phyloP scores from a whole-genome alignment of 257 asterid species.

The Rubia yunnanensis region DNA sequence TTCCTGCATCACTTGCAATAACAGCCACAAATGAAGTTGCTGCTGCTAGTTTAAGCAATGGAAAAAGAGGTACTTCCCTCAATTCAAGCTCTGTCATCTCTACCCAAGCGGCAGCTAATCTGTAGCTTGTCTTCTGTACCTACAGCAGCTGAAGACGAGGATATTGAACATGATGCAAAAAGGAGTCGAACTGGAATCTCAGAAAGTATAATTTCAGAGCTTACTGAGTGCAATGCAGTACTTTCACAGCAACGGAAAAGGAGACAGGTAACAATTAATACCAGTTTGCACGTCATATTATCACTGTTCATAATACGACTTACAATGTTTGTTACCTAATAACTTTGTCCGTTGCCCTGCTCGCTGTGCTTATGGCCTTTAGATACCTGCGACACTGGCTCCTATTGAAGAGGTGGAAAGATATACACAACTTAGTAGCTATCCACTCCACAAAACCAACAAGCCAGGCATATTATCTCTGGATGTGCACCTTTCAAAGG shows the following conservation, averaged over 20 bases:
- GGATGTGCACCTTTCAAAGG: constrained; percentile 78
- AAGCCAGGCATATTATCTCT: constrained; percentile 89
- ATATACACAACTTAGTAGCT: constrained; percentile 78
- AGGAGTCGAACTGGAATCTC: constrained; percentile 78
- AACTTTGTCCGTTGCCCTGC: not conserved
- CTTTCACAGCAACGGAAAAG: constrained; percentile 90
- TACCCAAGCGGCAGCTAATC: constrained; percentile 14
- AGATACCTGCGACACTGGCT: constrained; percentile 80
- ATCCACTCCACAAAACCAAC: constrained; percentile 91
- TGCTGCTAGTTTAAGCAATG: constrained; percentile 62
- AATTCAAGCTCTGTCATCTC: not conserved
- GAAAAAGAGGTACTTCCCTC: constrained; percentile 70
- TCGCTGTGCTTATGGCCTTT: not conserved
- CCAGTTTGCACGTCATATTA: not conserved
- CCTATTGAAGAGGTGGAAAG: constrained; percentile 69
- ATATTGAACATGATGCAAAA: constrained; percentile 68
- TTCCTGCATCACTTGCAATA: constrained; percentile 46
- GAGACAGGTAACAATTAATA: constrained; percentile 87
- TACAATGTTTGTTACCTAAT: not conserved
- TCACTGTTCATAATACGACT: not conserved
- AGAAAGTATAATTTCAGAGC: constrained; percentile 61
- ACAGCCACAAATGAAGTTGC: constrained; percentile 17
- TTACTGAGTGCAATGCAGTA: constrained; percentile 70
- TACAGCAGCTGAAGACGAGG: constrained; percentile 73
- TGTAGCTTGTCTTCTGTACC: constrained; percentile 15